Conservation (phyloP, 352 stramenopile genomes). For the Salisapilia sapeloensis region DNA sequence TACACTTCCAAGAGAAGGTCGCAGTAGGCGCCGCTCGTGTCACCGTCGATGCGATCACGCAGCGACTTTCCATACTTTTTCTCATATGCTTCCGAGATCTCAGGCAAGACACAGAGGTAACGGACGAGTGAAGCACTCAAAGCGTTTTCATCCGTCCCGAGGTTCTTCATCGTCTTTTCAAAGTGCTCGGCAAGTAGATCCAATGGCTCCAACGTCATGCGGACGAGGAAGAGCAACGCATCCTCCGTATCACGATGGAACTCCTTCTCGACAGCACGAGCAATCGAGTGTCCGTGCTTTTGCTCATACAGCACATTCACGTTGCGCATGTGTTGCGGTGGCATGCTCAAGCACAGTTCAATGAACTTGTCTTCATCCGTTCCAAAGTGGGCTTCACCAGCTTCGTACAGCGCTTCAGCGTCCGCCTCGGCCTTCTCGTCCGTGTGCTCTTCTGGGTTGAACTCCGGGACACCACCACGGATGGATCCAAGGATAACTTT, state of each 20-base stretch:
- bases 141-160: constrained; percentile 50
- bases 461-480: constrained; percentile 29
- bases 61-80: constrained; percentile 62
- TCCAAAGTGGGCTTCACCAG: constrained; percentile 43
- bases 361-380: constrained; percentile 55
- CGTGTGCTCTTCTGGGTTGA: constrained; percentile 40
- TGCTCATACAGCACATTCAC: constrained; percentile 33
- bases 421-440: constrained; percentile 30
- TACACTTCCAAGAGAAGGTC: constrained; percentile 44
- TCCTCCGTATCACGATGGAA: constrained; percentile 33
- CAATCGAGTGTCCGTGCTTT: constrained; percentile 48
- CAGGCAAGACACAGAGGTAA: constrained; percentile 57
- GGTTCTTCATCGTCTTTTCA: constrained; percentile 59
- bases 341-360: constrained; percentile 25
- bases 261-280: constrained; percentile 50
- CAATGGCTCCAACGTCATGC: constrained; percentile 40
- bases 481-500: constrained; percentile 55
- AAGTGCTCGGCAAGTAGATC: constrained; percentile 43
- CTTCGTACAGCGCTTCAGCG: constrained; percentile 45
- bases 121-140: constrained; percentile 42
- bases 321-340: constrained; percentile 33
- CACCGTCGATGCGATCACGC: constrained; percentile 62
- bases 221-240: constrained; percentile 35
- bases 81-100: constrained; percentile 66
- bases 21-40: constrained; percentile 62